Percentiles rank a stretch among this genome's conserved stretches.
Evolutionary conservation across 805 yeast species (phyloP).

Genomic region (Clavispora asparagi): DNA sequence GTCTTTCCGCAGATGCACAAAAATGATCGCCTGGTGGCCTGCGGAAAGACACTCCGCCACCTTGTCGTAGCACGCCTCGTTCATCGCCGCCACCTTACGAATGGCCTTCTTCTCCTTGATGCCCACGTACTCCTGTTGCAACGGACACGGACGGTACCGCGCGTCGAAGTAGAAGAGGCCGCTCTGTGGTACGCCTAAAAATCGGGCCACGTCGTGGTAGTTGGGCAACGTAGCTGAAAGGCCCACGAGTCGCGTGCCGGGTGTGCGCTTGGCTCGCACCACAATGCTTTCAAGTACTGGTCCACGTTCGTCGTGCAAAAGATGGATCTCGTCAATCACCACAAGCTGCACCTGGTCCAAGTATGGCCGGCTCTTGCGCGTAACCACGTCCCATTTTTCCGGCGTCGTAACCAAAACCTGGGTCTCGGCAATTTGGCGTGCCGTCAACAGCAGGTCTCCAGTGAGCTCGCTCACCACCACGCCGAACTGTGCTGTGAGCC

Average conservation of each 20-base stretch:
- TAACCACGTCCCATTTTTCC: constrained; percentile 95
- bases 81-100: constrained; percentile 75
- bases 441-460: constrained; percentile 79
- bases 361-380: constrained; percentile 55
- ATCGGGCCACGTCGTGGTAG: constrained; percentile 78
- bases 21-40: constrained; percentile 76
- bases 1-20: constrained; percentile 92
- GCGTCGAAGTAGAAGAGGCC: constrained; percentile 82
- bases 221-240: constrained; percentile 92
- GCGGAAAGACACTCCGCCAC: constrained; percentile 55
- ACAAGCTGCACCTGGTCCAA: constrained; percentile 66
- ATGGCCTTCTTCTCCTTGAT: constrained; percentile 78
- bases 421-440: constrained; percentile 68
- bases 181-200: constrained; percentile 53
- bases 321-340: constrained; percentile 88
- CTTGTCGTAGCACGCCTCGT: constrained; percentile 80
- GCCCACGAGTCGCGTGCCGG: constrained; percentile 66
- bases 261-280: constrained; percentile 51
- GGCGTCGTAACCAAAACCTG: constrained; percentile 91
- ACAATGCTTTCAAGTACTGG: constrained; percentile 89
- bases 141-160: constrained; percentile 85
- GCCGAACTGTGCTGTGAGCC: constrained; percentile 56
- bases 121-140: constrained; percentile 84
- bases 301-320: constrained; percentile 91
- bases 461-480: constrained; percentile 79